Evolutionary conservation across 495 filamentous ascomycete genomes (phyloP).

Genomic region (Penicillium mononematosum): DNA sequence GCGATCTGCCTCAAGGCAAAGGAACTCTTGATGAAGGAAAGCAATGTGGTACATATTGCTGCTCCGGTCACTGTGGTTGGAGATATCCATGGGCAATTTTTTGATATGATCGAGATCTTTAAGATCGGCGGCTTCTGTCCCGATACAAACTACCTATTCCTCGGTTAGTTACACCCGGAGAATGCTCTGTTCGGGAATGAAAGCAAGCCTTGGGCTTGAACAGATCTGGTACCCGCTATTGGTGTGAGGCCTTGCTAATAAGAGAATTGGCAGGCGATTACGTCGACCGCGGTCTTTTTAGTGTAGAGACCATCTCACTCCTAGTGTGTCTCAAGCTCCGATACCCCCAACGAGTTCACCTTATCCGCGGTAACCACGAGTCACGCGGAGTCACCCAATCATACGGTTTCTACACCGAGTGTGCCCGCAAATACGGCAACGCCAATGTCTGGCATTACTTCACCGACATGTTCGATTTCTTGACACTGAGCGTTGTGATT

Average conservation of each 20-base stretch:
- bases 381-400: constrained; percentile 96
- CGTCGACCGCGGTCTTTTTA: constrained; percentile 95
- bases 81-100: constrained; percentile 98
- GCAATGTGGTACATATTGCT: constrained; percentile 96
- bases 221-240: background rate
- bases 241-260: constrained; percentile 6
- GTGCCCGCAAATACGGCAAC: constrained; percentile 94
- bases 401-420: constrained; percentile 99
- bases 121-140: constrained; percentile 95
- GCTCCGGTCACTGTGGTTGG: constrained; percentile 98
- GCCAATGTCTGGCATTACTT: constrained; percentile 99
- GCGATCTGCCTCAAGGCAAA: constrained; percentile 99
- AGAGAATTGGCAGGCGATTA: constrained; percentile 69
- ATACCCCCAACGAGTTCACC: constrained; percentile 86
- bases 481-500: constrained; percentile 94
- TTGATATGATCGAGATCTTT: constrained; percentile 98
- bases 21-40: constrained; percentile 98
- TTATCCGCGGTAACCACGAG: constrained; percentile 97
- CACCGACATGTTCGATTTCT: constrained; percentile 99
- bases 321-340: constrained; percentile 92
- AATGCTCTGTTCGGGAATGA: background rate
- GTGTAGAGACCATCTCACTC: constrained; percentile 93
- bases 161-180: constrained; percentile 57
- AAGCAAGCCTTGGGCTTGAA: background rate
- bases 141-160: constrained; percentile 96